These are phyloP conservation scores for Carallia brachiata DNA, from an alignment of 345 rosid genomes.

Conservation along the genomic window DNA sequence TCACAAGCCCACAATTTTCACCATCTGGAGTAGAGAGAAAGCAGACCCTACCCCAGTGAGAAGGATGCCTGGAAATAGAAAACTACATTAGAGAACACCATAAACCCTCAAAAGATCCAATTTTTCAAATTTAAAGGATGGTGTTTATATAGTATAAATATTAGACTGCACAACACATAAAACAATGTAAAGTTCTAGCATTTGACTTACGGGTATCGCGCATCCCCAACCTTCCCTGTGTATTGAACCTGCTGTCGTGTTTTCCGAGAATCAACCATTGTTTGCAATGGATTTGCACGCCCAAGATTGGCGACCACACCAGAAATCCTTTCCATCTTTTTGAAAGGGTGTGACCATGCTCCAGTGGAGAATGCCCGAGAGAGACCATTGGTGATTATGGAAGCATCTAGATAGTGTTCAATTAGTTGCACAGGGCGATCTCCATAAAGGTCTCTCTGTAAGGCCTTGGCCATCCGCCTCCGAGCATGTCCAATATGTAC, in stretches of 20 bases:
- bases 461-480: slow-evolving; percentile 61
- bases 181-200: background rate
- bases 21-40: slow-evolving; percentile 95
- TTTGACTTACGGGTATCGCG: slow-evolving; percentile 88
- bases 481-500: slow-evolving; percentile 76
- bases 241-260: slow-evolving; percentile 76
- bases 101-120: background rate
- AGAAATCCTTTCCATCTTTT: slow-evolving; percentile 77
- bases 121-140: background rate
- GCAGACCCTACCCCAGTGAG: slow-evolving; percentile 98
- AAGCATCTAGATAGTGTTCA: slow-evolving; percentile 84
- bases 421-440: slow-evolving; percentile 57
- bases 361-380: slow-evolving; percentile 97
- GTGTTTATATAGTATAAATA: background rate
- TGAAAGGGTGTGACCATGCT: slow-evolving; percentile 90
- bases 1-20: slow-evolving; percentile 97
- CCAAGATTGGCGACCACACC: slow-evolving; percentile 91
- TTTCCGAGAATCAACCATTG: slow-evolving; percentile 77
- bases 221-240: slow-evolving; percentile 97
- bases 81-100: slow-evolving; percentile 16
- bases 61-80: slow-evolving; percentile 70
- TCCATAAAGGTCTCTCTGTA: slow-evolving; percentile 74
- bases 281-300: slow-evolving; percentile 84
- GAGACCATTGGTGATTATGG: slow-evolving; percentile 83
- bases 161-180: background rate